Evolutionary conservation across 306 rosid genomes (phyloP).

Genomic region (Leucaena leucocephala): DNA sequence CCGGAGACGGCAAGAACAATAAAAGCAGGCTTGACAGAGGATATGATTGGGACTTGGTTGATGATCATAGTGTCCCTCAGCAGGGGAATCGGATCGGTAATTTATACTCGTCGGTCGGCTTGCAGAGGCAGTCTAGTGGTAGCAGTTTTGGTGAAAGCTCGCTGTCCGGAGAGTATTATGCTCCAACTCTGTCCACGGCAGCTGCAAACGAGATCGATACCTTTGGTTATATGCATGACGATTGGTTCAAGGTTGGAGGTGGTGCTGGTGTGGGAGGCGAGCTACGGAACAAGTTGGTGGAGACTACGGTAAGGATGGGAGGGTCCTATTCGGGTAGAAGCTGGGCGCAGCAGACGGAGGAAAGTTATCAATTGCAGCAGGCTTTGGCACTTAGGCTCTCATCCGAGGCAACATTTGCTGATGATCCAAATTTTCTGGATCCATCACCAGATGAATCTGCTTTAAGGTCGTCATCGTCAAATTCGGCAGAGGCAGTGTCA

Average conservation of each 20-base stretch:
- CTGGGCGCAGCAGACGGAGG: conserved; percentile 99
- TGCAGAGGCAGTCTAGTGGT: conserved; percentile 97
- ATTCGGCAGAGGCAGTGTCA: conserved; percentile 65
- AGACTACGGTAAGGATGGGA: conserved; percentile 44
- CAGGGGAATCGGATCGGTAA: conserved; percentile 80
- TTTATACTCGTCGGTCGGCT: conserved; percentile 61
- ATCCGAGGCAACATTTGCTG: conserved; percentile 84
- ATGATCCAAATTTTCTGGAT: conserved; percentile 93
- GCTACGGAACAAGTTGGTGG: conserved; percentile 51
- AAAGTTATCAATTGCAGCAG: conserved; percentile 93
- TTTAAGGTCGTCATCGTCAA: conserved; percentile 42
- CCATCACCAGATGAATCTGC: conserved; percentile 61
- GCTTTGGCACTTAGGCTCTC: conserved; percentile 88
- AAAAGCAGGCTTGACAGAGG: conserved; percentile 59
- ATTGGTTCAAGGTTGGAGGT: conserved; percentile 46
- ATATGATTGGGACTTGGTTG: conserved; percentile 72
- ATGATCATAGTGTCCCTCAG: conserved; percentile 65
- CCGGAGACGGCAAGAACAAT: conserved; percentile 66
- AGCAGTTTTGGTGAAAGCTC: conserved; percentile 97
- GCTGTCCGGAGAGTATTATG: conserved; percentile 83
- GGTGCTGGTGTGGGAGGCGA: conserved; percentile 47
- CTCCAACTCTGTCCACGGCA: conserved; percentile 65
- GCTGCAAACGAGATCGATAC: conserved; percentile 73
- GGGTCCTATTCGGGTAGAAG: conserved; percentile 71
- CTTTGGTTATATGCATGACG: conserved; percentile 67